Base-by-base conservation (phyloP, 495 filamentous ascomycete genomes). In the Trichoderma reesei region DNA sequence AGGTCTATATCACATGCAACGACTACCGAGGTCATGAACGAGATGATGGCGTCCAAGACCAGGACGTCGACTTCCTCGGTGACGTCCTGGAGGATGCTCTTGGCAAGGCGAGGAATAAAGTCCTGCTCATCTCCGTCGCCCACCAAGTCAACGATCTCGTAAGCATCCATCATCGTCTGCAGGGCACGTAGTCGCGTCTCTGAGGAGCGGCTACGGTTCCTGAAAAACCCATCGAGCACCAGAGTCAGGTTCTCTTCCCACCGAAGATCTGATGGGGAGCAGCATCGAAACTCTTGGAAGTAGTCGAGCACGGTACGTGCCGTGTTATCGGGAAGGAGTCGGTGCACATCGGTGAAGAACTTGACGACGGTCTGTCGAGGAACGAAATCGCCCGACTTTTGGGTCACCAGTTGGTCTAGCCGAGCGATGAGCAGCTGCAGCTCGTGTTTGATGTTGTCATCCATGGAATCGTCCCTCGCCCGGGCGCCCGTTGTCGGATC, bases 111-210 rank as follows among this genome's bases (percentile, higher is more conserved):
- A 20, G 67, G 69, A 41, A 81, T 67, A 33, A 68, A 73, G 1
- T 78, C 73, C 10, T 79, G 74, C 63, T 82, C 81, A 14, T 80
- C 76, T 20, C 81, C 76, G 39, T 78, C 72, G 39, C 76, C 74
- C 11, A 86, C 79, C 60, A 82, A 79, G 60, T 82, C 79, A 13
- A 86, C 68, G 59, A 87, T 79, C 34, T 82, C 81, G 66, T 86
- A 86, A 13, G 89, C 84, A 61, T 91, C 88, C 51, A 84, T 85
- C 41, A 95, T 72, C 1, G 82, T 82, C 65, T 87, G 82, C 59
- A 93, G 72, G 41, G 89, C 87, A 26, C 83, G 77, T 11, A 90
- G 76, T 16, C 91, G 87, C 64, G 91, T 83, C 44, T 85, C 79
- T 1, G 86, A 81, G 33, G 85, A 79, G 59, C 90, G 85, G 61